Evolutionary conservation across 257 asterid species (phyloP), one percentile per base, ranked within the genome.

Genomic region (Agastache rugosa): DNA sequence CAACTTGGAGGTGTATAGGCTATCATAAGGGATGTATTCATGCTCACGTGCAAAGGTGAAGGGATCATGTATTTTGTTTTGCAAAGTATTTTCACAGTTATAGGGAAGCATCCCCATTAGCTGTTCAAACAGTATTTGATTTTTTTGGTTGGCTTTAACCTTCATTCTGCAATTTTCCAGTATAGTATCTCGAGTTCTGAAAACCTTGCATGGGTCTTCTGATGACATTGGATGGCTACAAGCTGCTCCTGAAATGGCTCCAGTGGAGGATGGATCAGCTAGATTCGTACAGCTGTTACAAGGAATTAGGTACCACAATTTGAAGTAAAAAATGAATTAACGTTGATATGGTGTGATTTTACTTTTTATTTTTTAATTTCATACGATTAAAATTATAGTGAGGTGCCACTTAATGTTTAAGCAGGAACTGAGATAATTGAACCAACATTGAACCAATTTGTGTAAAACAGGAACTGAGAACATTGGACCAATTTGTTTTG

Each of bases 171-270:
- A 16, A 50, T 16, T n/a, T 72, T 67, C 69, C 76, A 94, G 98
- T 45, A 8, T 87, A 71, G 70, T 81, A 65, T 83, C 86, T 31
- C 89, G 95, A 71, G 79, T 90, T 23, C 48, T 81, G 62, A 88
- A 42, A 80, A 83, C 97, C 56, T 83, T 90, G 76, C 90, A 50
- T 67, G 98, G 98, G 51, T 94, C 98, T 73, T 87, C 96, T 66
- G 89, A 84, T 83, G 98, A 92, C 77, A 92, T 94, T 75, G 98
- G 98, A 47, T 94, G 98, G 98, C 73, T 94, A 74, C 97, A 90
- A 80, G 72, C 70, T 63, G 87, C 86, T 70, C 88, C 93, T 27
- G 92, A 80, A 72, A 85, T 87, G 93, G 89, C 93, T 77, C 90
- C 92, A 8, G 91, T 87, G 63, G 80, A 81, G 83, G 98, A 92